phyloP scores from a whole-genome alignment of 805 yeast species.

The Sugiyamaella qingdaonensis region DNA sequence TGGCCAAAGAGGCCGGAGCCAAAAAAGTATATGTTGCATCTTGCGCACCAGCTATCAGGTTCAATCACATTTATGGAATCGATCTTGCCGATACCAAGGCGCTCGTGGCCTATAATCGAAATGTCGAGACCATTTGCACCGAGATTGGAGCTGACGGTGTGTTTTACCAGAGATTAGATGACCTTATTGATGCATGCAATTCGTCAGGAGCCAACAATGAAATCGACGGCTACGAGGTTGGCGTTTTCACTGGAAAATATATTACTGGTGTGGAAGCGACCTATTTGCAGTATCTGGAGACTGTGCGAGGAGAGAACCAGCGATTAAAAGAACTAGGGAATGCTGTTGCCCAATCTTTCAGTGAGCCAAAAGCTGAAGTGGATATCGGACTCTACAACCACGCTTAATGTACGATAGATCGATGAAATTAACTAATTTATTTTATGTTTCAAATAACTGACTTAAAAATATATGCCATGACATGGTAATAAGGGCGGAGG shows the following conservation, averaged over 20 bases:
- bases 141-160: conserved; percentile 89
- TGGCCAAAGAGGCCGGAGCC: conserved; percentile 99
- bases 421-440: not conserved
- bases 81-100: conserved; percentile 95
- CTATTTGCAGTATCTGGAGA: conserved; percentile 77
- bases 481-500: too few relatives aligned
- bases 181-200: conserved; percentile 74
- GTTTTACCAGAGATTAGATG: conserved; percentile 80
- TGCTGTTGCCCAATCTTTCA: conserved; percentile 38
- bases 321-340: conserved; percentile 44
- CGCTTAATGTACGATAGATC: conserved; percentile 42
- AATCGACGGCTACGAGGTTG: conserved; percentile 77
- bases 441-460: not conserved
- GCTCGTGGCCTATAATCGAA: conserved; percentile 77
- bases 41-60: conserved; percentile 97
- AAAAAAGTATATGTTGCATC: conserved; percentile 91
- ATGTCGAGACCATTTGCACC: conserved; percentile 68
- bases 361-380: conserved; percentile 67
- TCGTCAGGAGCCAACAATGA: conserved; percentile 31
- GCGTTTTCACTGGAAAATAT: conserved; percentile 93
- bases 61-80: conserved; percentile 94
- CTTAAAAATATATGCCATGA: not conserved
- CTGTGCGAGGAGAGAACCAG: conserved; percentile 74
- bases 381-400: conserved; percentile 60
- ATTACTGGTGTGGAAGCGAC: conserved; percentile 90